Evolutionary conservation across 2,329 filamentous ascomycete genomes (phyloP).

Genomic region (Verticillium tricorpus): DNA sequence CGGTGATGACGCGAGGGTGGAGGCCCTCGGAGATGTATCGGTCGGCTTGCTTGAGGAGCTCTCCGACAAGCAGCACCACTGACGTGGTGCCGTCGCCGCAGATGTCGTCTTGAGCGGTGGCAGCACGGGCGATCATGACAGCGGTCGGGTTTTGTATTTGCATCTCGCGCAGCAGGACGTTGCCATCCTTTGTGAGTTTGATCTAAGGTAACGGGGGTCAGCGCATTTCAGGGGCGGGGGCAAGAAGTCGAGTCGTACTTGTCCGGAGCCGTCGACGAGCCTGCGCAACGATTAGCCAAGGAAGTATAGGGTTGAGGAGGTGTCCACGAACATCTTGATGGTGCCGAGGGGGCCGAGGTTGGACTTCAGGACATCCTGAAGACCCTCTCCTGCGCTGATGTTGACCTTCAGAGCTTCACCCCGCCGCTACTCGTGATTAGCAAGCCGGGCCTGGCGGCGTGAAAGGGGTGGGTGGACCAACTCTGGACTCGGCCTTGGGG

Average conservation of each 20-base stretch:
- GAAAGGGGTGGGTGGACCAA: constrained; percentile 42
- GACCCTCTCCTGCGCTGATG: constrained; percentile 91
- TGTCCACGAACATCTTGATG: constrained; percentile 74
- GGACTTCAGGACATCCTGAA: constrained; percentile 91
- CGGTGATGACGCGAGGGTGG: constrained; percentile 92
- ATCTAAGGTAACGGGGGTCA: constrained; percentile 53
- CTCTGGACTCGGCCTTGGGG: constrained; percentile 96
- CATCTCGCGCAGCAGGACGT: constrained; percentile 73
- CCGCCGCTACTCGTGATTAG: constrained; percentile 63
- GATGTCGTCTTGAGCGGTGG: constrained; percentile 97
- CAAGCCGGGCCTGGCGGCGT: constrained; percentile 31
- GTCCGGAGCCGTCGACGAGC: constrained; percentile 66
- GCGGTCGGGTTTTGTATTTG: constrained; percentile 99
- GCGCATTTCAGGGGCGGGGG: constrained; percentile 8
- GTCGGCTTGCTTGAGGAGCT: constrained; percentile 96
- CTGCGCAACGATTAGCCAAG: constrained; percentile 32
- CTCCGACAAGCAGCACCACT: constrained; percentile 90
- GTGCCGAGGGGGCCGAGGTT: constrained; percentile 93
- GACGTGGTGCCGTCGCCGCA: constrained; percentile 97
- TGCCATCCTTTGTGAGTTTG: constrained; percentile 98
- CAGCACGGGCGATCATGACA: constrained; percentile 76
- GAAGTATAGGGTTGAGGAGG: constrained; percentile 1
- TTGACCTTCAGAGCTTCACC: constrained; percentile 96
- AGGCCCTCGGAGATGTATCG: constrained; percentile 95
- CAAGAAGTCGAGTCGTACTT: constrained; percentile 40